Evolutionary conservation across 2,329 filamentous ascomycete genomes (phyloP), one percentile per base, ranked within the genome.

Genomic region (Cercospora sp.): DNA sequence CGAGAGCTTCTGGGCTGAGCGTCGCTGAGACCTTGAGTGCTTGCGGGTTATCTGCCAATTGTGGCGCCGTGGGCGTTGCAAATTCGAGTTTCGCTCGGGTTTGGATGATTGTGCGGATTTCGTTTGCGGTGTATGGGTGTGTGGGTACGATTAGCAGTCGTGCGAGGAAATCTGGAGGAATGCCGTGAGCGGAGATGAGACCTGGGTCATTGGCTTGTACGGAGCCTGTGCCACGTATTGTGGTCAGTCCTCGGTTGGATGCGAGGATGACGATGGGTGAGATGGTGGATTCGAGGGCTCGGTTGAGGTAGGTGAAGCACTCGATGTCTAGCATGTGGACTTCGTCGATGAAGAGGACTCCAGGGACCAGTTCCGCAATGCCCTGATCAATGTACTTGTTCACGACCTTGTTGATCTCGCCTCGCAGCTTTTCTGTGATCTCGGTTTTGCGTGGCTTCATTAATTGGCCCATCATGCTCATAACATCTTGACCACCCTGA

Each of bases 401-500:
- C 73, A 99, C 95, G 31, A 99, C 94, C 84, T 98, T 98, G 87
- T 99, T 97, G 84, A 99, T 98, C 83, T 99, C 95, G 65, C 88
- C 85, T 69, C 95, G 89, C 77, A 99, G 84, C 84, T 99, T 99
- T 82, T 99, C 95, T 31, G 95, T 99, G 77, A 99, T 98, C 80
- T 99, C 95, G 5, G 95, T 99, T 89, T 97, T 97, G 85, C 96
- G 96, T 70, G 95, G 95, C 87, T 98, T 98, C 93, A 98, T 97
- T 77, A 99, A 83, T 82, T 99, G 95, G 76, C 95, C 95, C 94
- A 99, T 98, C 95, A 99, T 98, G 84, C 94, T 97, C 94, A 99
- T 98, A 73, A 99, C 96, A 80, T 99, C 95, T 84, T 99, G 95
- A 55, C 95, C 95, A 63, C 95, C 95, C 83, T 98, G 93, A 4